A percentile compares a stretch with the other conserved stretches of the same genome.
These are phyloP conservation scores for Helianthus annuus DNA, from an alignment of 129 eudicot genomes.

Conservation along the genomic window DNA sequence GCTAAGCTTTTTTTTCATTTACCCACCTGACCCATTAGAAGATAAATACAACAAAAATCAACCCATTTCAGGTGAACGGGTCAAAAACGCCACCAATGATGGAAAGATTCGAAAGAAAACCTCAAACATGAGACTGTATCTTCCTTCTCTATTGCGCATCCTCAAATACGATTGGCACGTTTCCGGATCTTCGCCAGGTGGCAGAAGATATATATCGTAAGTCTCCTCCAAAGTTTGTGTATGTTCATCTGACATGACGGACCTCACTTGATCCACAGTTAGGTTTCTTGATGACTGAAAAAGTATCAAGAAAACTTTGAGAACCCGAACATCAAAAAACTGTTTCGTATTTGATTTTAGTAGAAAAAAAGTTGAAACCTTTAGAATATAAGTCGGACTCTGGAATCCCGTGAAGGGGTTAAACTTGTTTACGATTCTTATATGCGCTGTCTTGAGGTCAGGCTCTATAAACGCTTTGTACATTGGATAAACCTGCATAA, in stretches of 20 bases:
- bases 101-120: slow-evolving; percentile 39
- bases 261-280: slow-evolving; percentile 31
- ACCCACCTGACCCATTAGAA: background rate
- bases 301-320: slow-evolving; percentile 17
- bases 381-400: slow-evolving; percentile 73
- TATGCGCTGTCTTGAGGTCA: slow-evolving; percentile 41
- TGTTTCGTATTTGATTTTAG: background rate
- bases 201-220: slow-evolving; percentile 80
- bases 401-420: slow-evolving; percentile 96
- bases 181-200: slow-evolving; percentile 98
- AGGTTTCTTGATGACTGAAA: slow-evolving; percentile 34
- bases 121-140: slow-evolving; percentile 98
- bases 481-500: slow-evolving; percentile 41
- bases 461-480: slow-evolving; percentile 45
- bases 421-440: slow-evolving; percentile 67
- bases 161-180: slow-evolving; percentile 92
- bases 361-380: slow-evolving; percentile 25
- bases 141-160: slow-evolving; percentile 96
- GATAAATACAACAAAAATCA: background rate
- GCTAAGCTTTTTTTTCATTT: background rate
- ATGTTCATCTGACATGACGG: slow-evolving; percentile 36
- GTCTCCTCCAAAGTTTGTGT: slow-evolving; percentile 41
- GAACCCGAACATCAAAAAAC: background rate
- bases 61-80: background rate
- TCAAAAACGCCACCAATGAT: background rate